Evolutionary conservation across 1,139 yeast genomes (phyloP), one percentile per base, ranked within the genome.

Genomic region (Debaryomyces sp.): DNA sequence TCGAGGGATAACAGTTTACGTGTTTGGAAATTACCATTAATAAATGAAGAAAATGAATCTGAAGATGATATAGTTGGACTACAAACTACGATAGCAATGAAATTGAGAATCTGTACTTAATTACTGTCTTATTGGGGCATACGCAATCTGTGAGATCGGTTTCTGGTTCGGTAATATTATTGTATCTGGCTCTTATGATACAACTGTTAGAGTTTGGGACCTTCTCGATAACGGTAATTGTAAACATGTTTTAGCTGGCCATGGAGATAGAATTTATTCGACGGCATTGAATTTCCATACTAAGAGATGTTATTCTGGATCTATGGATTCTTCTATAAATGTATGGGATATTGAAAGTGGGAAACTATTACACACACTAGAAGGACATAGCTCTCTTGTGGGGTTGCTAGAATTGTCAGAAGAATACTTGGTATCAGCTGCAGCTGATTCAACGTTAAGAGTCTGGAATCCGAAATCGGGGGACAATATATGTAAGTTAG

Each of bases 191-290:
- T 88, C 96, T 3, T 94, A 94, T 63, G 99, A 94, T 66, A 81
- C 88, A 44, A 88, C 91, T 1, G 91, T 92, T 6, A 78, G 97
- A 54, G 96, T 94, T 1, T 94, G 99, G 99, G 95, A 89, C 59
- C 75, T 91, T 50, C 65, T 81, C 40, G 78, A 82, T 36, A 82
- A 87, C 18, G 89, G 89, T 44, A 78, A 77, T 47, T 90, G 97
- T 64, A 80, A 81, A 48, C 85, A 85, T 68, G 82, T 87, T 12
- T 74, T 94, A 29, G 73, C 82, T 2, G 98, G 97, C 4, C 99
- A 95, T 66, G 81, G 83, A 12, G 95, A 91, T 57, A 80, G 89
- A 53, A 96, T 94, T 4, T 94, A 94, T 67, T 83, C 95, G 15
- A 91, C 96, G 0, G 89, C 91, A 2, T 76, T 90, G 58, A 97